phyloP scores from a whole-genome alignment of 192 early-diverging fungal species.

The Coemansia sp. region DNA sequence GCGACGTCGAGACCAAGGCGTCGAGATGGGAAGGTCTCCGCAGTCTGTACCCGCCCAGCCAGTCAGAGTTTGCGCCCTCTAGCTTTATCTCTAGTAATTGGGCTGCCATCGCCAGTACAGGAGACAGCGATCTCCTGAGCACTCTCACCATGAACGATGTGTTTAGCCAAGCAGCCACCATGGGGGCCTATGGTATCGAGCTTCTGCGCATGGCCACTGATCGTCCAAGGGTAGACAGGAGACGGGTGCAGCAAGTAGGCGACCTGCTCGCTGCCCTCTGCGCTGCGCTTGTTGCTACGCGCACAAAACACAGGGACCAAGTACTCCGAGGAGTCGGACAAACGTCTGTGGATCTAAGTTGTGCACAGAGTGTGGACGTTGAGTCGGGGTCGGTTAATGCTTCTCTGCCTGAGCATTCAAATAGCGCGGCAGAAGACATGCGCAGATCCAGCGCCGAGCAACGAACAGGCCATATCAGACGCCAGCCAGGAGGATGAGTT shows the following conservation, averaged over 20 bases:
- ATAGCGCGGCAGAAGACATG: no score
- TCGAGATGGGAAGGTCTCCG: background rate
- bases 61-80: background rate
- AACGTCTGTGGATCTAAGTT: background rate
- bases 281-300: background rate
- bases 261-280: background rate
- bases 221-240: background rate
- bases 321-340: background rate
- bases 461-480: background rate
- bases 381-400: no score
- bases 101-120: background rate
- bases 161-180: background rate
- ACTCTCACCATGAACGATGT: background rate
- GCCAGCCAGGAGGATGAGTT: background rate
- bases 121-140: no score
- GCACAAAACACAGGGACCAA: background rate
- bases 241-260: background rate
- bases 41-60: background rate
- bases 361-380: no score
- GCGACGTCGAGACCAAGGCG: background rate
- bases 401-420: no score
- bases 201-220: background rate
- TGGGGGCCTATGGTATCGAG: background rate
- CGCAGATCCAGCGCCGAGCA: background rate
- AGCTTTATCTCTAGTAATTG: background rate